Evolutionary conservation across 2,329 filamentous ascomycete genomes (phyloP), one percentile per base, ranked within the genome.

Genomic region (Aspergillus aculeatinus): DNA sequence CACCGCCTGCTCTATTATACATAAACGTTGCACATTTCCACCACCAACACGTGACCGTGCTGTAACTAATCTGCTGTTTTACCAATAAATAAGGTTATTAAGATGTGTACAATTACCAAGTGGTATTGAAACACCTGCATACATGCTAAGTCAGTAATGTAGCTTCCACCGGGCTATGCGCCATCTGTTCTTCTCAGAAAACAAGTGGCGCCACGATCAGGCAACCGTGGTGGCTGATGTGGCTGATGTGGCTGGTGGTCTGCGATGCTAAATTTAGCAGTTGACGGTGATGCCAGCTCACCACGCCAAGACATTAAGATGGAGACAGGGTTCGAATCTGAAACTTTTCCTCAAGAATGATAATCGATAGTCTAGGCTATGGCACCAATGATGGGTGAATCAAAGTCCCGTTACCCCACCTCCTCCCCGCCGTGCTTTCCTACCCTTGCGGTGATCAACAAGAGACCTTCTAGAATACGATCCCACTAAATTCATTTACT

Each of bases 11-110:
- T 0, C 27, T 10, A 2, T 29, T 10, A 29, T 29, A 10, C 27
- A 29, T 29, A 29, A 10, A 29, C 10, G 27, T 29, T 9, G 7
- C 27, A 29, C 27, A 29, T 29, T 29, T 29, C 27, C 0, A 29
- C 2, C 7, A 7, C 7, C 2, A 10, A 0, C 27, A 29, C 27
- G 27, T 29, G 27, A 29, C 27, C 7, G 0, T 29, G 0, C 2
- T 10, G 19, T 21, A 21, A 21, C 19, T 29, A 29, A 29, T 9
- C 2, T 9, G 9, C 9, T 10, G 27, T 9, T 29, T 29, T 10
- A 29, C 27, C 9, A 2, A 29, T 9, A 29, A 29, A 6, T 29
- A 29, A 29, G 7, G 27, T 9, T 29, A 9, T 29, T 9, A 29
- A 10, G 27, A 29, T 29, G 7, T 10, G 7, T 9, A 29, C 7